A percentile compares a stretch with the other conserved stretches of the same genome.
Conservation (phyloP, 176 grass and related monocot genomes). For the Aechmea fasciata region DNA sequence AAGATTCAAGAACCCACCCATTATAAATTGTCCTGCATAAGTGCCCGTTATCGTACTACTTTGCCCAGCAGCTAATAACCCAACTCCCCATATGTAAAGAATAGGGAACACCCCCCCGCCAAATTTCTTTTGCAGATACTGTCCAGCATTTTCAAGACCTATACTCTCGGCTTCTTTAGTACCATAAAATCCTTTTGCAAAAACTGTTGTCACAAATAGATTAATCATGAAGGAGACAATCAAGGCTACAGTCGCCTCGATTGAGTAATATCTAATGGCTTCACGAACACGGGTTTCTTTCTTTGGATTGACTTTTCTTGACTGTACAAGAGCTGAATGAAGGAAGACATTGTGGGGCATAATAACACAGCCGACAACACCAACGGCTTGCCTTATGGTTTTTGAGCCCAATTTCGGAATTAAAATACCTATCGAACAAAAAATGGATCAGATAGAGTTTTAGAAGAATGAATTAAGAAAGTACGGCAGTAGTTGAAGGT, state of each 20-base stretch:
- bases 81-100: slow-evolving; percentile 94
- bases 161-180: slow-evolving; percentile 64
- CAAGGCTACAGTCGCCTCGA: slow-evolving; percentile 83
- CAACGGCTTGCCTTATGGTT: slow-evolving; percentile 94
- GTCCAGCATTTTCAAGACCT: slow-evolving; percentile 90
- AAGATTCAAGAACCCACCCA: slow-evolving; percentile 95
- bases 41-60: slow-evolving; percentile 97
- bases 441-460: not conserved
- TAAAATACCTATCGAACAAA: slow-evolving; percentile 50
- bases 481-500: not conserved
- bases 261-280: slow-evolving; percentile 93
- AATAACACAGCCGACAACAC: slow-evolving; percentile 96
- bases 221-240: slow-evolving; percentile 87
- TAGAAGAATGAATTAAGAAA: not conserved
- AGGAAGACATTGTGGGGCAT: slow-evolving; percentile 99
- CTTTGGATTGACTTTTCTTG: slow-evolving; percentile 78
- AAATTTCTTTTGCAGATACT: slow-evolving; percentile 84
- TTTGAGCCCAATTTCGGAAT: slow-evolving; percentile 83
- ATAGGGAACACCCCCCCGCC: slow-evolving; percentile 77
- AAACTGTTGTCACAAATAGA: slow-evolving; percentile 88
- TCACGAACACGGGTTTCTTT: slow-evolving; percentile 78
- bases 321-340: slow-evolving; percentile 93
- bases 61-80: slow-evolving; percentile 81
- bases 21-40: slow-evolving; percentile 99
- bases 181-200: slow-evolving; percentile 89